Percentiles rank a stretch among this genome's conserved stretches.
Evolutionary conservation across 345 rosid species (phyloP).

Genomic region (Passiflora organensis): DNA sequence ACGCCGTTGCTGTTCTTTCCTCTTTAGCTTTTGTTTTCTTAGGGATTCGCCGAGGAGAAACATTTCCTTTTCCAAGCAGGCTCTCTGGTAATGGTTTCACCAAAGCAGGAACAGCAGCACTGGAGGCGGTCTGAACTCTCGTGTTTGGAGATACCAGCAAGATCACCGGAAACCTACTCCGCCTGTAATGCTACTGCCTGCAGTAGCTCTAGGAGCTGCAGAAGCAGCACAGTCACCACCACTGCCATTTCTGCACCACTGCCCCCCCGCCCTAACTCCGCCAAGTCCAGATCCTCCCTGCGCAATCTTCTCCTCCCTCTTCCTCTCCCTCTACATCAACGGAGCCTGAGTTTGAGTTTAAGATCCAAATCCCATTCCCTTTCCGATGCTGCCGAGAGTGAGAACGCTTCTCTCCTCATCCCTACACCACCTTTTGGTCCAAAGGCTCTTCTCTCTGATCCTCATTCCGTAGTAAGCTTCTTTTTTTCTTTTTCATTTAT

Average conservation of each 20-base stretch:
- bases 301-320: slow-evolving; percentile 34
- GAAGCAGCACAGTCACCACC: no score
- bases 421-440: slow-evolving; percentile 34
- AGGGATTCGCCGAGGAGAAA: no score
- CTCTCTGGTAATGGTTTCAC: no score
- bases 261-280: slow-evolving; percentile 49
- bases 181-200: not conserved
- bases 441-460: slow-evolving; percentile 9
- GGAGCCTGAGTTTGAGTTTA: no score
- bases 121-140: slow-evolving; percentile 39
- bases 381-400: slow-evolving; percentile 19
- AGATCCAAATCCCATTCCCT: not conserved
- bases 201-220: no score
- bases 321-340: no score
- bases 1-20: no score
- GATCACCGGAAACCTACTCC: slow-evolving; percentile 36
- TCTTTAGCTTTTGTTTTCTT: no score
- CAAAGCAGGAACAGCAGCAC: slow-evolving; percentile 12
- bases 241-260: slow-evolving; percentile 2
- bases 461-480: slow-evolving; percentile 13
- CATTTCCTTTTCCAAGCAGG: no score
- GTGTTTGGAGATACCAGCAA: slow-evolving; percentile 43
- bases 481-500: not conserved
- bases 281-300: slow-evolving; percentile 37
- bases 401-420: slow-evolving; percentile 35